Conservation (phyloP, 495 filamentous ascomycete genomes). For the Aeminium ludgeri region DNA sequence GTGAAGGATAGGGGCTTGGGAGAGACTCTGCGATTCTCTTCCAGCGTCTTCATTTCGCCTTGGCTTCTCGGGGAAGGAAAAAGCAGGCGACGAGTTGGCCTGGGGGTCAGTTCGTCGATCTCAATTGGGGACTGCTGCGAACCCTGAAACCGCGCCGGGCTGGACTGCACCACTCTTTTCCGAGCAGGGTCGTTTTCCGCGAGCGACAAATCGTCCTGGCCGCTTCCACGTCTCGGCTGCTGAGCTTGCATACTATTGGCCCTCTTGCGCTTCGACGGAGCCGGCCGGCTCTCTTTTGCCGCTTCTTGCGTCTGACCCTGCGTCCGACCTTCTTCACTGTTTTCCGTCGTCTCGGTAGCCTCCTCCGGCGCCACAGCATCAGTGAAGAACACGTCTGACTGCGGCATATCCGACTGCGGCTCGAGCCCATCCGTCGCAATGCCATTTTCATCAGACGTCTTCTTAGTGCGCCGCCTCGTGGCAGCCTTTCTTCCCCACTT, state of each 20-base stretch:
- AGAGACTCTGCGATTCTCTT: constrained; percentile 14
- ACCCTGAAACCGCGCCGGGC: constrained; percentile 47
- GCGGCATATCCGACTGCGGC: constrained; percentile 14
- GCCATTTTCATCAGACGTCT: constrained; percentile 6
- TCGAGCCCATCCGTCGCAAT: constrained; percentile 11
- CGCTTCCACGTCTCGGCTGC: not conserved
- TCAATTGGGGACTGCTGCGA: constrained; percentile 51
- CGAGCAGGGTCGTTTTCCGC: constrained; percentile 41
- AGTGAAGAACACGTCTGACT: constrained; percentile 14
- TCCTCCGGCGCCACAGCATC: constrained; percentile 13
- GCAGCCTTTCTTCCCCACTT: constrained; percentile 52
- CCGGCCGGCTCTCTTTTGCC: not conserved
- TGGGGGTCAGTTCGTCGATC: constrained; percentile 34
- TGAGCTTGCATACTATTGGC: constrained; percentile 11
- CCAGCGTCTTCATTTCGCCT: constrained; percentile 22
- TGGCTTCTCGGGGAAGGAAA: constrained; percentile 41
- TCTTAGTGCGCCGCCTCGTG: constrained; percentile 22
- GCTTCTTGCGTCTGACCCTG: not conserved
- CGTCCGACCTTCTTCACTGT: not conserved
- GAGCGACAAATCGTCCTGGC: constrained; percentile 21
- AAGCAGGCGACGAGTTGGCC: constrained; percentile 56
- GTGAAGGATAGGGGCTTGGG: constrained; percentile 3
- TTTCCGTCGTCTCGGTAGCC: not conserved
- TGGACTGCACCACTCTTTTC: constrained; percentile 50
- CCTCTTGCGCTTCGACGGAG: constrained; percentile 4